Evolutionary conservation across 148 eudicot species (phyloP).

Genomic region (Tetragonia tetragonoides): DNA sequence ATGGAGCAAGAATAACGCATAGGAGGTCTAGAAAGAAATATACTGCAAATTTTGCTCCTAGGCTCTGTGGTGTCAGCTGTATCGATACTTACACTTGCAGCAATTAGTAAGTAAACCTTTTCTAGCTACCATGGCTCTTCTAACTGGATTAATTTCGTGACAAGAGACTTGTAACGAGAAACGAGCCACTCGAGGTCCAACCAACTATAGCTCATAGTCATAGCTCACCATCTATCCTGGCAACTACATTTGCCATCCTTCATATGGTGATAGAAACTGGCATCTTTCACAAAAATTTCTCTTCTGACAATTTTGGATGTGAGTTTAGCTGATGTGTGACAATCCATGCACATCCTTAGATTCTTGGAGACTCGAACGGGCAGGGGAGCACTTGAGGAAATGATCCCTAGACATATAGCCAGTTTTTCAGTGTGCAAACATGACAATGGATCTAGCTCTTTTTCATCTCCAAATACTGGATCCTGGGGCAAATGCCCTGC

Average conservation of each 20-base stretch:
- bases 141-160: too few relatives aligned
- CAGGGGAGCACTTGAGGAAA: constrained; percentile 21
- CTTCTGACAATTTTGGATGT: constrained; percentile 23
- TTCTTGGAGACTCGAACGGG: constrained; percentile 37
- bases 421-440: constrained; percentile 36
- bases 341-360: constrained; percentile 32
- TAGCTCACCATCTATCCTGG: constrained; percentile 30
- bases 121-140: not conserved
- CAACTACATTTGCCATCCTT: constrained; percentile 37
- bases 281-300: constrained; percentile 34
- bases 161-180: not conserved
- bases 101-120: too few relatives aligned
- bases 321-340: constrained; percentile 28
- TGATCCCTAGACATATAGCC: constrained; percentile 31
- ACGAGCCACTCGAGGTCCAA: not conserved
- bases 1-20: not conserved
- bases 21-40: not conserved
- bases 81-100: too few relatives aligned
- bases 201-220: not conserved
- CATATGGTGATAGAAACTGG: constrained; percentile 35
- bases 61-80: not conserved
- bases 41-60: not conserved
- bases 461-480: constrained; percentile 19
- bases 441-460: constrained; percentile 14
- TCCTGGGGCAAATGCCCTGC: constrained; percentile 21